Percentiles rank a stretch among this genome's conserved stretches.
Evolutionary conservation across 768 basidiomycete genomes (phyloP).

Genomic region (Rhizopogon rudus): DNA sequence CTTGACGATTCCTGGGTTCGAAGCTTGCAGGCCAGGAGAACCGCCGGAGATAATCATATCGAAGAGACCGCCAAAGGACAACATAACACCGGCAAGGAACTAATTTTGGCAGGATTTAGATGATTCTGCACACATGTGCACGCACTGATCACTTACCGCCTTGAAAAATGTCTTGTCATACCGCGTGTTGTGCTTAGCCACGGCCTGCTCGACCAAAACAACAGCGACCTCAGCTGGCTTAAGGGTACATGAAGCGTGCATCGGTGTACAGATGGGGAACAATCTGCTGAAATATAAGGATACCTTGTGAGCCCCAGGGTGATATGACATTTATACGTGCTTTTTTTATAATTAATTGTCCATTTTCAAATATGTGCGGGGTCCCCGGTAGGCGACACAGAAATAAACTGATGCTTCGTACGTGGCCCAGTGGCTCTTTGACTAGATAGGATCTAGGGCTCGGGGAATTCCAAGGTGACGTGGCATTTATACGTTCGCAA

Average conservation of each 20-base stretch:
- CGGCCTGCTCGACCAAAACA: conserved; percentile 49
- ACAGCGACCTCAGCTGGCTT: conserved; percentile 55
- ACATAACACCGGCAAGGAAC: conserved; percentile 66
- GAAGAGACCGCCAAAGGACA: conserved; percentile 71
- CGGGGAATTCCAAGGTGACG: too few relatives aligned
- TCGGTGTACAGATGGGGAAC: conserved; percentile 6
- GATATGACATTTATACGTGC: too few relatives aligned
- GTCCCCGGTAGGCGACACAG: conserved; percentile 6
- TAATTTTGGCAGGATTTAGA: conserved; percentile 16
- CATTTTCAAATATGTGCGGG: too few relatives aligned
- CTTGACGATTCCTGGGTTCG: conserved; percentile 66
- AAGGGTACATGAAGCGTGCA: conserved; percentile 40
- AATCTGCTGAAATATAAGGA: conserved; percentile 4
- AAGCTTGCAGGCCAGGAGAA: conserved; percentile 39
- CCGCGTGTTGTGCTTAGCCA: conserved; percentile 61
- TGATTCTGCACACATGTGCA: not conserved
- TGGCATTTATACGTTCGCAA: conserved; percentile 14
- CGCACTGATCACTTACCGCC: conserved; percentile 41
- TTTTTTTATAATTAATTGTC: too few relatives aligned
- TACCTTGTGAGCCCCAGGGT: not conserved
- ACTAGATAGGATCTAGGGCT: not conserved
- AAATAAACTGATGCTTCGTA: conserved; percentile 1
- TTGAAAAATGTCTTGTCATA: conserved; percentile 60
- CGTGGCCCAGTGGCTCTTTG: not conserved
- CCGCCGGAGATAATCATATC: conserved; percentile 59